Percentiles rank a stretch among this genome's conserved stretches.
Evolutionary conservation across 2,329 filamentous ascomycete species (phyloP).

Genomic region (Alternaria consortialis): DNA sequence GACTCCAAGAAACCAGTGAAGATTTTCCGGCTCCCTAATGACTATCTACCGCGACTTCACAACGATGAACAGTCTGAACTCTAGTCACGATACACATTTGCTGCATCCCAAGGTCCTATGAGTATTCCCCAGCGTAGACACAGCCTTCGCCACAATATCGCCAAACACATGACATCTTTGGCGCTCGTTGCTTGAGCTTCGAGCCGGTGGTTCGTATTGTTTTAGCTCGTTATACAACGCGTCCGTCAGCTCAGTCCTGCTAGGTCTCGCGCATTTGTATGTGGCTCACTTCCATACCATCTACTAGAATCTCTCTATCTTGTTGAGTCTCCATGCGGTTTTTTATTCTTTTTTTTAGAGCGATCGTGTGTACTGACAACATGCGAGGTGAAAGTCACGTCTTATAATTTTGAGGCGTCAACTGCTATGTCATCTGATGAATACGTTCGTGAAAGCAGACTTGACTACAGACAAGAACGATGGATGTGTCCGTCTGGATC

Average conservation of each 20-base stretch:
- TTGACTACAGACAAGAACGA: not conserved
- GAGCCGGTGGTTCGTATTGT: not conserved
- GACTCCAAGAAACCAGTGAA: not conserved
- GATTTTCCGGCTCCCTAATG: not conserved
- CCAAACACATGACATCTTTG: too few species aligned
- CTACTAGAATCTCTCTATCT: not conserved
- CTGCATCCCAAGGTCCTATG: not conserved
- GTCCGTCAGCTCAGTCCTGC: too few species aligned
- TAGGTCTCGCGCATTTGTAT: too few species aligned
- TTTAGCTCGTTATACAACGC: too few species aligned
- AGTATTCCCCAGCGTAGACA: not conserved
- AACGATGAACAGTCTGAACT: not conserved
- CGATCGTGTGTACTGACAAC: not conserved
- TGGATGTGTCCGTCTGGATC: not conserved
- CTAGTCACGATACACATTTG: not conserved
- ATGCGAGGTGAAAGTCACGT: not conserved
- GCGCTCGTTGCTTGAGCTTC: not conserved
- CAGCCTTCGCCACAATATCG: not conserved
- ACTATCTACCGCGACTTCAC: not conserved
- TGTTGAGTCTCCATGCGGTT: not conserved
- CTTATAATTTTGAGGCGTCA: not conserved
- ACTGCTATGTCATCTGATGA: not conserved
- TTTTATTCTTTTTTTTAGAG: not conserved
- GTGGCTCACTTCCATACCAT: too few species aligned
- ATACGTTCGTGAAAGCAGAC: not conserved